Evolutionary conservation across 106 monocot species (phyloP), one percentile per base, ranked within the genome.

Genomic region (Dioscorea dumetorum): DNA sequence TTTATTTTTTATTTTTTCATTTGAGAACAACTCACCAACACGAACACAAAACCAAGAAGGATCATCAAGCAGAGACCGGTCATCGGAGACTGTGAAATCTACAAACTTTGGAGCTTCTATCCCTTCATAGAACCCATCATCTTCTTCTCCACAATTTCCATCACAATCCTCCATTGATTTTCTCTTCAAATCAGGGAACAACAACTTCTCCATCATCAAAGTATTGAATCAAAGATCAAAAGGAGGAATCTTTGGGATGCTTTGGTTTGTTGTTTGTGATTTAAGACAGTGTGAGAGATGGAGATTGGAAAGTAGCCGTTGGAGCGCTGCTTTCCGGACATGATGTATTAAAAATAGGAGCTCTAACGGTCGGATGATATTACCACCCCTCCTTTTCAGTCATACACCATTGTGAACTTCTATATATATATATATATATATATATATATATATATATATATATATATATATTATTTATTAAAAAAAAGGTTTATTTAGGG

Each of bases 21-120:
- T 1, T 19, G 19, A 19, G 4, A 14, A 16, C 8, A 12, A 50
- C 66, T 67, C 41, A 67, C 66, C 66, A 20, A 67, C 50, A 13
- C 66, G 48, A 10, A 22, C 49, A 22, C 66, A 67, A 22, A 67
- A 67, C 66, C 66, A 67, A 21, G 66, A 67, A 0, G 23, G 22
- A 67, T 21, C 50, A 10, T 49, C 49, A 12, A 22, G 66, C 48
- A 7, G 14, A 21, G 50, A 49, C 15, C 9, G 48, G 23, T 67
- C 28, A 28, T 28, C 49, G 17, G 50, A 19, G 50, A 22, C 49
- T 0, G 66, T 67, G 33, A 67, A 67, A 22, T 67, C 66, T 0
- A 67, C 66, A 24, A n/a, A 67, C 66, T 67, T 67, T 5, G 66
- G 66, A 15, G 66, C 66, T 15, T 49, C 66, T 2, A 67, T 67